Percentiles rank a stretch among this genome's conserved stretches.
Evolutionary conservation across 2,329 filamentous ascomycete genomes (phyloP).

Genomic region (Fonsecaea nubica): DNA sequence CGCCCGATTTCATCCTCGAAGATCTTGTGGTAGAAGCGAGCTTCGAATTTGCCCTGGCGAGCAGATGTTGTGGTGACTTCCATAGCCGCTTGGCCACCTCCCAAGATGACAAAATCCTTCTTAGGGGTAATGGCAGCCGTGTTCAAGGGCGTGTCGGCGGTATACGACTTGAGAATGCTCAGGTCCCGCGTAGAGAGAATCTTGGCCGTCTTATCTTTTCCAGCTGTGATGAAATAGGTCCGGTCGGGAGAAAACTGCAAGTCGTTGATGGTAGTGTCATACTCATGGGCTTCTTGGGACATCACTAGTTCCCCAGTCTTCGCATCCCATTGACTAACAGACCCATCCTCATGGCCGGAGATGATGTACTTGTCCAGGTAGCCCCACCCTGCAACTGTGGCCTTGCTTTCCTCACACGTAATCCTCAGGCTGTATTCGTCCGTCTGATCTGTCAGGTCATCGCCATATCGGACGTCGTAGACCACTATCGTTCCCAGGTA

Average conservation of each 20-base stretch:
- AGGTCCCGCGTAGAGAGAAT: conserved; percentile 86
- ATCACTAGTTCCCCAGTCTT: conserved; percentile 86
- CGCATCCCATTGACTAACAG: conserved; percentile 85
- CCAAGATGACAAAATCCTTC: conserved; percentile 97
- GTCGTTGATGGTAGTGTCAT: conserved; percentile 82
- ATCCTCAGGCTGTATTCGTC: conserved; percentile 85
- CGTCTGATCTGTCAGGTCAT: conserved; percentile 76
- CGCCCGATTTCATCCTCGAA: conserved; percentile 98
- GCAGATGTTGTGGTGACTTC: conserved; percentile 94
- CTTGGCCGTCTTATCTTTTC: conserved; percentile 97
- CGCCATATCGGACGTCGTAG: conserved; percentile 83
- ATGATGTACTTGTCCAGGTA: conserved; percentile 96
- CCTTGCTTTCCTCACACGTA: conserved; percentile 93
- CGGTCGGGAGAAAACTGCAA: conserved; percentile 93
- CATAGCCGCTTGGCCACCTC: conserved; percentile 98
- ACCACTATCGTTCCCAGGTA: conserved; percentile 94
- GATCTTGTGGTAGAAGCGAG: conserved; percentile 99
- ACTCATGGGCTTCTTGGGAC: conserved; percentile 84
- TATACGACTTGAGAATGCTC: conserved; percentile 89
- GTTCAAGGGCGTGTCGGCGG: conserved; percentile 93
- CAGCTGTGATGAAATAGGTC: conserved; percentile 97
- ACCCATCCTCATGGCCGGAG: conserved; percentile 95
- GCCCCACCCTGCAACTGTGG: conserved; percentile 96
- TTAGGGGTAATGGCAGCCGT: conserved; percentile 90
- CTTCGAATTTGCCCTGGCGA: conserved; percentile 98